These are phyloP conservation scores for Casuarina equisetifolia DNA, from an alignment of 306 rosid genomes.

Conservation along the genomic window DNA sequence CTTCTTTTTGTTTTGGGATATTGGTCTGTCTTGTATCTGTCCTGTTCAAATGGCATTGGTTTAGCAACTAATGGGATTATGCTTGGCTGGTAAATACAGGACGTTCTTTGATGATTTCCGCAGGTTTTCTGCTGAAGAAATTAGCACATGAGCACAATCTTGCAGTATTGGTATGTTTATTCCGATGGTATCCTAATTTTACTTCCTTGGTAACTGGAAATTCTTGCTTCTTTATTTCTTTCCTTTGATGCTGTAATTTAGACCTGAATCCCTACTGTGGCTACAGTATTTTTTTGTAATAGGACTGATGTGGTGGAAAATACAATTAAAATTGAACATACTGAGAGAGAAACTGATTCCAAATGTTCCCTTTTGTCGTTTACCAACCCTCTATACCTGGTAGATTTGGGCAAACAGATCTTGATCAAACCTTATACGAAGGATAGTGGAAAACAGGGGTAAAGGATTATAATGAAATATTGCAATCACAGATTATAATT, in stretches of 20 bases:
- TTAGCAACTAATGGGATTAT: conserved; percentile 24
- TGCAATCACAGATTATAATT: no score
- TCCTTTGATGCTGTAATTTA: neutral
- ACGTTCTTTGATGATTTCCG: conserved; percentile 80
- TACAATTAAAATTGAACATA: no score
- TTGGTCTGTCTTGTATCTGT: neutral
- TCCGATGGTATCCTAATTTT: conserved; percentile 25
- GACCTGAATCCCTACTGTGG: neutral
- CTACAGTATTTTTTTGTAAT: neutral
- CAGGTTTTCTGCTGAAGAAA: conserved; percentile 76
- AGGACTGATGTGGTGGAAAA: neutral
- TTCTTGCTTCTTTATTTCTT: neutral
- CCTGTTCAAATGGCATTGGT: neutral
- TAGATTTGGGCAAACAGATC: no score
- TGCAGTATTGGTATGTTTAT: conserved; percentile 63
- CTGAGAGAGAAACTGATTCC: no score
- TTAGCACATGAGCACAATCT: conserved; percentile 77
- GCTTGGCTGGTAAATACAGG: conserved; percentile 52
- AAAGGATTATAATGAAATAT: no score
- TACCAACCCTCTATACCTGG: no score
- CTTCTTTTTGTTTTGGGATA: conserved; percentile 3
- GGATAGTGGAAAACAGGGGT: no score
- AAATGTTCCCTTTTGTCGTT: no score
- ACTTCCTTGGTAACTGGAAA: conserved; percentile 15
- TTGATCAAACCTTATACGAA: no score